Base-by-base conservation (phyloP, 768 basidiomycete species). In the Suillus brevipes region DNA sequence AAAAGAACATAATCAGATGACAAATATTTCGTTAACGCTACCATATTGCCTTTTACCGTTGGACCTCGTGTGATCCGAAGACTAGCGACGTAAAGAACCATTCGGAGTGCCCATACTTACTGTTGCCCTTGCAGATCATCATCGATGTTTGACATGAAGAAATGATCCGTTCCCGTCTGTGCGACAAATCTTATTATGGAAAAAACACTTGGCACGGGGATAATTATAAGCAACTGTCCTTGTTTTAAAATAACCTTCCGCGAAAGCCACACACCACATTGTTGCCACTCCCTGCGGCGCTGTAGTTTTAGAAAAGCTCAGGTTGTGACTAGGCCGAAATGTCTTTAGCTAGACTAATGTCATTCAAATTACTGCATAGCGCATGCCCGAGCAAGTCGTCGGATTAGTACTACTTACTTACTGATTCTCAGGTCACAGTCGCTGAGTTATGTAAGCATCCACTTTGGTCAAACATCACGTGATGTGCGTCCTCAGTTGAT, bases 401-500 rank as follows among this genome's bases (percentile, higher is more conserved):
- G 6, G 3, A 43, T 43, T 43, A 31, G 31, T 31, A 31, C n/a
- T n/a, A n/a, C n/a, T n/a, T n/a, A n/a, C 31, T 31, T 31, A 4
- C 31, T 31, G 31, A 9, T n/a, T 10, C 45, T 47, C 45, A 23
- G 23, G 14, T 3, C 3, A 50, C 0, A 36, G 28, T 10, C 50
- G 28, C 50, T 52, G 28, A 53, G 52, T 53, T 53, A 49, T 49
- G 47, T 49, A 49, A 49, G 20, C 3, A 47, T 10, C 20, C n/a
- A 6, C 14, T 40, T 42, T 16, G 12, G 20, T 8, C 1, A 23
- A 40, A 28, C 40, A 13, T 49, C 69, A 71, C 70, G 70, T 71
- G 70, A 64, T 18, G 6, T 4, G 1, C 31, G 28, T 13, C 36
- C 52, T 42, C 4, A 50, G 40, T 14, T 6, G 5, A 18, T 5